phyloP scores from a whole-genome alignment of 805 yeast genomes.

The Hanseniaspora singularis region DNA sequence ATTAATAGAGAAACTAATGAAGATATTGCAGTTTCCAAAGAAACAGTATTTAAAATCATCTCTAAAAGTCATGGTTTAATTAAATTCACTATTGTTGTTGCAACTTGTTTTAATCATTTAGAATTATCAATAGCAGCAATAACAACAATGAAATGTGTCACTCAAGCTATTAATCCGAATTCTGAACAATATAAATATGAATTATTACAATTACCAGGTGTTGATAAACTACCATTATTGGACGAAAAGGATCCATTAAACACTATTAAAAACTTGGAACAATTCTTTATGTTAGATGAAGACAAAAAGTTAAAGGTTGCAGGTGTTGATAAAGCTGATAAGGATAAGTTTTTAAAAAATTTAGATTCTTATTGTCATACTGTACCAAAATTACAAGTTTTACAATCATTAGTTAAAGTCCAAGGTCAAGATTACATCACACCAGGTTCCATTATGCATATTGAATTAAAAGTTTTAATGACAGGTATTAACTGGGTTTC shows the following conservation, averaged over 20 bases:
- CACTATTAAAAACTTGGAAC: slow-evolving; percentile 39
- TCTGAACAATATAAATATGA: slow-evolving; percentile 36
- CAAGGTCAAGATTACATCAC: slow-evolving; percentile 73
- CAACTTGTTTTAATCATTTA: slow-evolving; percentile 62
- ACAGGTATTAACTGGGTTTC: slow-evolving; percentile 32
- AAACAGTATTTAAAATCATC: slow-evolving; percentile 43
- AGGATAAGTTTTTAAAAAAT: slow-evolving; percentile 33
- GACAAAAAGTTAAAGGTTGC: slow-evolving; percentile 44
- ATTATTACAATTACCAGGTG: slow-evolving; percentile 71
- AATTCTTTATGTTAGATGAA: slow-evolving; percentile 48
- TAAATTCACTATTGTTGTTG: slow-evolving; percentile 65
- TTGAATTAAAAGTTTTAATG: slow-evolving; percentile 55
- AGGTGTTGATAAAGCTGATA: slow-evolving; percentile 37
- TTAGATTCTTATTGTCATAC: slow-evolving; percentile 46
- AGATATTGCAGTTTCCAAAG: slow-evolving; percentile 22
- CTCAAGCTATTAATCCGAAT: slow-evolving; percentile 54
- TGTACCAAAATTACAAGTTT: slow-evolving; percentile 56
- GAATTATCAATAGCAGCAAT: slow-evolving; percentile 50
- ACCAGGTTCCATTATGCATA: slow-evolving; percentile 61
- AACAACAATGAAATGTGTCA: slow-evolving; percentile 56
- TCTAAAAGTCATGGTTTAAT: slow-evolving; percentile 54
- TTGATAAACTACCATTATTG: too few species aligned
- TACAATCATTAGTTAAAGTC: slow-evolving; percentile 64
- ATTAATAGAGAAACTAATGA: slow-evolving; percentile 40
- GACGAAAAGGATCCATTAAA: too few species aligned